Conservation (phyloP, 805 yeast species). For the Cyberlindnera subsufficiens region DNA sequence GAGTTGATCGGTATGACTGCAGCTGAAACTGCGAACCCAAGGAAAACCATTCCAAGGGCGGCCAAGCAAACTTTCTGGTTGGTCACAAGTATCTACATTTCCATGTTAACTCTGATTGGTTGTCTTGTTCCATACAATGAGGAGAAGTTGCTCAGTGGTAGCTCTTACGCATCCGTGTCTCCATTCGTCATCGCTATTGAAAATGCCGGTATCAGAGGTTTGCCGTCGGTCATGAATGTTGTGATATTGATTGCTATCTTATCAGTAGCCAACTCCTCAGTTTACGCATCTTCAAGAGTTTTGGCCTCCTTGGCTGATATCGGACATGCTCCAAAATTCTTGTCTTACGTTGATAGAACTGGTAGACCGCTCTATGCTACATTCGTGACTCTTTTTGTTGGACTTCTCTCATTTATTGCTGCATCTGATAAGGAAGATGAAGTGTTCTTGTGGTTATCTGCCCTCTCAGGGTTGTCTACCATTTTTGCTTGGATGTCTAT, state of each 20-base stretch:
- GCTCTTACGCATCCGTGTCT: slow-evolving; percentile 59
- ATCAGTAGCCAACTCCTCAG: slow-evolving; percentile 71
- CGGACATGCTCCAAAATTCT: slow-evolving; percentile 54
- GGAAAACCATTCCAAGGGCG: slow-evolving; percentile 63
- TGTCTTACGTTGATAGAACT: slow-evolving; percentile 55
- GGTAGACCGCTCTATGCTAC: slow-evolving; percentile 66
- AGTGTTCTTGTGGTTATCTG: slow-evolving; percentile 60
- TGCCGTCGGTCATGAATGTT: slow-evolving; percentile 62
- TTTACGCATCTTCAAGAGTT: slow-evolving; percentile 64
- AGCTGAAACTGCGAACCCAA: slow-evolving; percentile 69
- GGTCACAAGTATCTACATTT: slow-evolving; percentile 60
- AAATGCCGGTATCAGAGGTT: slow-evolving; percentile 56
- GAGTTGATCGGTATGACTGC: slow-evolving; percentile 73
- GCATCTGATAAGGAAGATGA: slow-evolving; percentile 46
- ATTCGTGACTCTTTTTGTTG: slow-evolving; percentile 43
- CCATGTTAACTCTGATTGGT: slow-evolving; percentile 49
- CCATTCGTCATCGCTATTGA: slow-evolving; percentile 73
- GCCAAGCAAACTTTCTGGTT: slow-evolving; percentile 81
- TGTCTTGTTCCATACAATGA: slow-evolving; percentile 67
- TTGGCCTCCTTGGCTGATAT: slow-evolving; percentile 56
- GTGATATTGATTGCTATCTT: slow-evolving; percentile 61
- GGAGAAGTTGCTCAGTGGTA: slow-evolving; percentile 37
- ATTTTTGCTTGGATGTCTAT: slow-evolving; percentile 61
- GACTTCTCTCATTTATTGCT: slow-evolving; percentile 52
- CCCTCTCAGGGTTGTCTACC: slow-evolving; percentile 57